Percentiles rank a stretch among this genome's conserved stretches.
Evolutionary conservation across 805 yeast species (phyloP).

Genomic region (Pichia californica): DNA sequence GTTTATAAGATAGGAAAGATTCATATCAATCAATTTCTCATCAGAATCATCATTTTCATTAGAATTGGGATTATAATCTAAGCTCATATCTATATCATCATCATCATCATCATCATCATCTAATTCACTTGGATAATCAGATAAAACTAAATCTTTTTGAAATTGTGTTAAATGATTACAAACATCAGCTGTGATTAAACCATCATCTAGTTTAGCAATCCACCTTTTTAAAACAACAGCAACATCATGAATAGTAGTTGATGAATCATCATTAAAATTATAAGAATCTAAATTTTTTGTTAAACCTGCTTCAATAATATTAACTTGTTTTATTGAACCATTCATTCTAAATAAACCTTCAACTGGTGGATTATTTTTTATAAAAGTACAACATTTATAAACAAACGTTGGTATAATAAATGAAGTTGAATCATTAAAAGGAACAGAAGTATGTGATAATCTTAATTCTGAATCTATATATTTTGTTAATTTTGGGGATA

Average conservation of each 20-base stretch:
- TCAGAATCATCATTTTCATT: no score
- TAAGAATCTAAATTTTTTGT: slow-evolving; percentile 17
- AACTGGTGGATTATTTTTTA: slow-evolving; percentile 18
- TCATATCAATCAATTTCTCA: slow-evolving; percentile 4
- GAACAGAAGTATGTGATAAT: slow-evolving; percentile 13
- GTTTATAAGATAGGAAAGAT: not conserved
- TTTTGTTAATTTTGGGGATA: slow-evolving; percentile 6
- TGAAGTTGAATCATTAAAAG: slow-evolving; percentile 5
- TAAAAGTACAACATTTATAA: slow-evolving; percentile 27
- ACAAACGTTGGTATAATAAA: slow-evolving; percentile 26
- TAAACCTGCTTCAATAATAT: slow-evolving; percentile 24
- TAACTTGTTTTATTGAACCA: slow-evolving; percentile 30
- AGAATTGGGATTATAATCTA: no score
- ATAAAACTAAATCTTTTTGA: not conserved
- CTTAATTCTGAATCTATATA: slow-evolving; percentile 20
- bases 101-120: slow-evolving; percentile 2
- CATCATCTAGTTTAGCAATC: slow-evolving; percentile 27
- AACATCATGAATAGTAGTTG: slow-evolving; percentile 28
- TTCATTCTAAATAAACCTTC: slow-evolving; percentile 35
- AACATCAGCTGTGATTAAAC: slow-evolving; percentile 24
- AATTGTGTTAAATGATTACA: slow-evolving; percentile 6
- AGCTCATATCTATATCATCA: not conserved
- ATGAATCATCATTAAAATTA: slow-evolving; percentile 14
- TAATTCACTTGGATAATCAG: slow-evolving; percentile 8
- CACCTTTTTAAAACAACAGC: slow-evolving; percentile 33